Evolutionary conservation across 1,284 basidiomycete species (phyloP).

Genomic region (Trametes hirsuta): DNA sequence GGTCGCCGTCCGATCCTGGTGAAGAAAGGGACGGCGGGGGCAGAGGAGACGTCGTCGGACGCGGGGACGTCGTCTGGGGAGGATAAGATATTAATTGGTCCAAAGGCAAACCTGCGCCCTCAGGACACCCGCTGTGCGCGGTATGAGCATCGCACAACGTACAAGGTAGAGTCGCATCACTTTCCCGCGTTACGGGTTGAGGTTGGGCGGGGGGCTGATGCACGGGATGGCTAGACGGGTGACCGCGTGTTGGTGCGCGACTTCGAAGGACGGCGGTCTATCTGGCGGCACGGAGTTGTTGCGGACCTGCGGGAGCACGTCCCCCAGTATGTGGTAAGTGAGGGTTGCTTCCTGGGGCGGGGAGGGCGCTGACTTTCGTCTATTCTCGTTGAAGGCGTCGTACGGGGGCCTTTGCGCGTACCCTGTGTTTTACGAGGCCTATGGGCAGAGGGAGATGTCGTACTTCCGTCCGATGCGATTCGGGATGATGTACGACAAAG

Average conservation of each 20-base stretch:
- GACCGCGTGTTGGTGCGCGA: neutral
- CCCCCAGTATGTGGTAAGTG: neutral
- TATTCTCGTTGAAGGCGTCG: neutral
- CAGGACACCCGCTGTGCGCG: neutral
- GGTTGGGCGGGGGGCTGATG: neutral
- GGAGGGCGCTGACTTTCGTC: neutral
- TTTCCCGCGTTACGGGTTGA: neutral
- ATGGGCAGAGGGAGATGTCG: neutral
- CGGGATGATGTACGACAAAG: slow-evolving; percentile 9
- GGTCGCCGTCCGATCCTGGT: neutral
- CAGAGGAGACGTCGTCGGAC: neutral
- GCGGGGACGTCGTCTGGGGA: neutral
- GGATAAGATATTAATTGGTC: no score
- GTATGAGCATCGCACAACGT: neutral
- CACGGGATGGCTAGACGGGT: neutral
- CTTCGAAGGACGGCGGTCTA: neutral
- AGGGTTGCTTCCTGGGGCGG: neutral
- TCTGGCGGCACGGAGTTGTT: slow-evolving; percentile 7
- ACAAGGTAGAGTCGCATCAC: neutral
- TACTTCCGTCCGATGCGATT: slow-evolving; percentile 1
- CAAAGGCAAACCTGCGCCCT: neutral
- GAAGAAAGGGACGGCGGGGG: neutral
- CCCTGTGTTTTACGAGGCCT: neutral
- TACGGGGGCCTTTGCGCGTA: neutral
- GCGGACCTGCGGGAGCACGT: neutral